Evolutionary conservation across 495 filamentous ascomycete genomes (phyloP), one percentile per base, ranked within the genome.

Genomic region (Cercophora scortea): DNA sequence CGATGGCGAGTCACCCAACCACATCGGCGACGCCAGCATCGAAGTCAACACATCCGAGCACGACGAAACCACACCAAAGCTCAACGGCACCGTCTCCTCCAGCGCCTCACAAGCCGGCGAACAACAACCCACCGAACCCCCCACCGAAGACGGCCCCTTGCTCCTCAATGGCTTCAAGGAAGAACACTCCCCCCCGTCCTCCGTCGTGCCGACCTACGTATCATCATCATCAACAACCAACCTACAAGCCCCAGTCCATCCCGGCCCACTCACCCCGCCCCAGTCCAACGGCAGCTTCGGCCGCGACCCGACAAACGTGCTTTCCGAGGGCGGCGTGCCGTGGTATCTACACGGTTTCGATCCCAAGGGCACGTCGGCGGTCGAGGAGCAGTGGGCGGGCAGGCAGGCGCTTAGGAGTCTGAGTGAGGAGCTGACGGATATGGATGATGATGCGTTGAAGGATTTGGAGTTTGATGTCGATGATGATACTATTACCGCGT

Each of bases 291-390:
- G 73, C 42, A 75, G 73, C 51, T 58, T 69, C 18, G 61, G 54
- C 33, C 42, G 58, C 7, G 57, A 62, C 17, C 60, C 80, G 41
- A 67, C 74, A 9, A 76, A 81, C 15, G 71, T 77, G 5, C 69
- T 93, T 34, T 75, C 79, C 4, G 71, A 84, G 45, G 90, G 90
- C 44, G 90, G 90, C 11, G 76, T 92, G 7, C 84, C 87, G 10
- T 95, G 91, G 90, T 96, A 94, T 70, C 81, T 95, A 60, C 76
- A 89, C 55, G 79, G 81, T 10, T 92, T 93, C 60, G 82, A 92
- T 38, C 87, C 86, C 0, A 63, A 79, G 47, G 90, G 92, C 15
- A 94, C 88, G 0, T 88, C 69, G 0, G 71, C 68, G 1, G 66
- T 61, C 9, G 86, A 90, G 47, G 87, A 91, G 68, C 77, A 84